These are phyloP conservation scores for Metschnikowia matae DNA, from an alignment of 805 yeast genomes.

Conservation along the genomic window DNA sequence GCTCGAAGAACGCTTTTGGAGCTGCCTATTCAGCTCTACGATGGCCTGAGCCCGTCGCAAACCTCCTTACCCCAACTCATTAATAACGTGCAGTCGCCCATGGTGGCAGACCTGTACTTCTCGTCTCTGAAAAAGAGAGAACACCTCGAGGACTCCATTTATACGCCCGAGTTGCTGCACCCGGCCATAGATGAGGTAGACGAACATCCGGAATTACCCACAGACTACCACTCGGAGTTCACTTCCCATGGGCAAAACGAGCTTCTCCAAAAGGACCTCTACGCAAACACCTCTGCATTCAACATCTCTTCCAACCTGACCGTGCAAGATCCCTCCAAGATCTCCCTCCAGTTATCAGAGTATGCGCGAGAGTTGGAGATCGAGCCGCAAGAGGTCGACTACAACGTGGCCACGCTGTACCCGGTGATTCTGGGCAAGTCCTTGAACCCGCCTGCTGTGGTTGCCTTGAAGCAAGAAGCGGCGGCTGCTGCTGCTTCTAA, in stretches of 20 bases:
- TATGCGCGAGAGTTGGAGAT: slow-evolving; percentile 15
- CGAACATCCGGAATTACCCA: neutral
- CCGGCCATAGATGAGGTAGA: slow-evolving; percentile 5
- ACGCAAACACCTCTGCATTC: slow-evolving; percentile 15
- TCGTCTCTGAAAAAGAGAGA: slow-evolving; percentile 7
- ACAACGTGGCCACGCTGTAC: slow-evolving; percentile 4
- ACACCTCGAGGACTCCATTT: slow-evolving; percentile 1
- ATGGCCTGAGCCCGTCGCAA: slow-evolving; percentile 7
- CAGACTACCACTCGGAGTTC: neutral
- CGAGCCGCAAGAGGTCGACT: slow-evolving; percentile 13
- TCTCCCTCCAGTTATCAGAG: slow-evolving; percentile 14
- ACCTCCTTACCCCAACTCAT: slow-evolving; percentile 13
- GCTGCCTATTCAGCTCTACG: slow-evolving; percentile 13
- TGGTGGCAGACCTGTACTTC: slow-evolving; percentile 16
- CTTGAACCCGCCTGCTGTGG: slow-evolving; percentile 14
- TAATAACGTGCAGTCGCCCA: slow-evolving; percentile 11
- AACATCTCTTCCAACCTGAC: slow-evolving; percentile 13
- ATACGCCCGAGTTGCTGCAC: slow-evolving; percentile 4
- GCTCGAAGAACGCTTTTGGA: slow-evolving; percentile 4
- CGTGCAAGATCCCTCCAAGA: slow-evolving; percentile 9
- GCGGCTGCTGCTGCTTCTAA: slow-evolving; percentile 6
- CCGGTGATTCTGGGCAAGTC: slow-evolving; percentile 10
- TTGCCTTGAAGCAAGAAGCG: slow-evolving; percentile 10
- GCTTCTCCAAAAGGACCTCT: slow-evolving; percentile 2
- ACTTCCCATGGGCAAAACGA: neutral